These are phyloP conservation scores for Sherardia arvensis DNA, from an alignment of 257 asterid species.

Conservation along the genomic window DNA sequence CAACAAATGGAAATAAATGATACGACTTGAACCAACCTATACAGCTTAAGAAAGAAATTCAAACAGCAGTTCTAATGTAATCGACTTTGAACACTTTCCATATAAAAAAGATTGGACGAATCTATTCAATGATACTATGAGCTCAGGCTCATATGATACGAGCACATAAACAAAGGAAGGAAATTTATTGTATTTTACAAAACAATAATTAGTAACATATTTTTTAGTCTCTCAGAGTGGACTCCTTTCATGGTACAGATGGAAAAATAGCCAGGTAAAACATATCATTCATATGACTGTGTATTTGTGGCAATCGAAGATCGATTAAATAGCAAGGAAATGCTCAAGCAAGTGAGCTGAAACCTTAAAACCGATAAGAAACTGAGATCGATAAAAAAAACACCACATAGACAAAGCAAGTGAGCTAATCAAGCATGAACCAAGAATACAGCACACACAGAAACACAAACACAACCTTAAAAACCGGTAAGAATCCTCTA, in stretches of 20 bases:
- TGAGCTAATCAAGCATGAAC: not conserved
- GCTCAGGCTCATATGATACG: not conserved
- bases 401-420: not conserved
- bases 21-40: too few species aligned
- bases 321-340: not conserved
- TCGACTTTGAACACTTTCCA: not conserved
- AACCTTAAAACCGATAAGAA: not conserved
- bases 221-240: not conserved
- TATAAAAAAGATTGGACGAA: not conserved
- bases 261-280: not conserved
- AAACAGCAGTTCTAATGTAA: not conserved
- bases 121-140: not conserved
- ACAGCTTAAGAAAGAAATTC: not conserved
- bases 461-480: not conserved
- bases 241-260: too few species aligned
- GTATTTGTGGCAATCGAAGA: too few species aligned
- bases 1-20: not conserved
- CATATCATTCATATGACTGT: too few species aligned
- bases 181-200: too few species aligned
- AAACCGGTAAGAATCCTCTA: not conserved
- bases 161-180: not conserved
- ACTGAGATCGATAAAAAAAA: not conserved
- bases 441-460: not conserved
- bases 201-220: too few species aligned
- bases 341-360: not conserved